phyloP scores from a whole-genome alignment of 257 asterid genomes.

The Asclepias syriaca region DNA sequence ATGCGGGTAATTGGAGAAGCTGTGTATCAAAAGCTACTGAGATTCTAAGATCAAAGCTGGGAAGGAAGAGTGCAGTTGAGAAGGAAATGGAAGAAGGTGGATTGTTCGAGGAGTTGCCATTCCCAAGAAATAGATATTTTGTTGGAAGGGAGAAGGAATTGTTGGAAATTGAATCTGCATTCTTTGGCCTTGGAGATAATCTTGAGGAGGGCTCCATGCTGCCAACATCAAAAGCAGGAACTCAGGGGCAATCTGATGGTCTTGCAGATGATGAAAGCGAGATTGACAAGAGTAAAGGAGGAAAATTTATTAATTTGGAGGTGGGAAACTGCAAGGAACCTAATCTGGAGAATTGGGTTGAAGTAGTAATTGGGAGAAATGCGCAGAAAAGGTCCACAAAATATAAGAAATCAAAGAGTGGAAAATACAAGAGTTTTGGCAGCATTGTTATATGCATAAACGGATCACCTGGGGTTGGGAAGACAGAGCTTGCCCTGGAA shows the following conservation, averaged over 20 bases:
- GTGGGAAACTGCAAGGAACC: constrained; percentile 57
- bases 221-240: constrained; percentile 28
- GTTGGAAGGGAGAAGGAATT: constrained; percentile 73
- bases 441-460: constrained; percentile 59
- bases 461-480: constrained; percentile 72
- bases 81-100: constrained; percentile 32
- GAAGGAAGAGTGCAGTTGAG: constrained; percentile 65
- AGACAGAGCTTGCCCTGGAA: constrained; percentile 77
- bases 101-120: constrained; percentile 53
- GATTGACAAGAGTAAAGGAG: constrained; percentile 30
- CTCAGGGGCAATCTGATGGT: constrained; percentile 42
- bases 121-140: constrained; percentile 53
- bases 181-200: constrained; percentile 59
- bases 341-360: constrained; percentile 64
- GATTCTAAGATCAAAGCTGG: constrained; percentile 59
- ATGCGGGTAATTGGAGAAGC: constrained; percentile 66
- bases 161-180: constrained; percentile 55
- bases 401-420: constrained; percentile 48
- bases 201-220: constrained; percentile 32
- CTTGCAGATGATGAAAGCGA: constrained; percentile 56
- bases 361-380: constrained; percentile 42
- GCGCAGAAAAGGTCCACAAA: constrained; percentile 48
- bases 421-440: constrained; percentile 45
- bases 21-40: constrained; percentile 54
- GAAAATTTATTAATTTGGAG: constrained; percentile 48